Conservation (phyloP, 2,329 filamentous ascomycete genomes). For the Chlorencoelia australis region DNA sequence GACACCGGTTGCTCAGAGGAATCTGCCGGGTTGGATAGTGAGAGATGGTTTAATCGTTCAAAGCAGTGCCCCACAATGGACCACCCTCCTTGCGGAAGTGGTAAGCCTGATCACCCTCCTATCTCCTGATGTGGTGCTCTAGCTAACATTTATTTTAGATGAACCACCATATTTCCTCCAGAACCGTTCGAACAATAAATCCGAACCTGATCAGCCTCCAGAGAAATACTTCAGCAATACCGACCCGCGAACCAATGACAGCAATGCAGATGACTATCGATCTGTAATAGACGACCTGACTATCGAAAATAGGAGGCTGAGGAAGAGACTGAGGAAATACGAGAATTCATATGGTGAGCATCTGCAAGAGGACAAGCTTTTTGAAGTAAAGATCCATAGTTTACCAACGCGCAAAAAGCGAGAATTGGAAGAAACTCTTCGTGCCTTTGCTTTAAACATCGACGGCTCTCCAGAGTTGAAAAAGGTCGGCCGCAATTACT, state of each 20-base stretch:
- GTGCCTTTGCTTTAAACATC: slow-evolving; percentile 58
- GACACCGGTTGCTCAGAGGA: slow-evolving; percentile 13
- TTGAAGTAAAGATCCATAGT: slow-evolving; percentile 73
- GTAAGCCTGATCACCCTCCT: neutral
- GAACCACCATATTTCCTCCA: slow-evolving; percentile 22
- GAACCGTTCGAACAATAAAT: slow-evolving; percentile 9
- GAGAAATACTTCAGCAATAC: neutral
- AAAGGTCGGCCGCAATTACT: too few relatives aligned
- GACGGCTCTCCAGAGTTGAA: slow-evolving; percentile 38
- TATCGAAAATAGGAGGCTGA: slow-evolving; percentile 70
- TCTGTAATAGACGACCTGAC: slow-evolving; percentile 84
- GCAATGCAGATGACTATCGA: slow-evolving; percentile 57
- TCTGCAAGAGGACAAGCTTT: slow-evolving; percentile 65
- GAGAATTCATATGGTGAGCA: slow-evolving; percentile 57
- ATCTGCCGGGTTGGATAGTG: slow-evolving; percentile 7
- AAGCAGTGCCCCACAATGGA: slow-evolving; percentile 18
- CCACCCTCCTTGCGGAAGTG: slow-evolving; percentile 5
- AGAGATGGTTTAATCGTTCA: slow-evolving; percentile 21
- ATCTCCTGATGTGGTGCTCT: neutral
- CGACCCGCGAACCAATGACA: slow-evolving; percentile 9
- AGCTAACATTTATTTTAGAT: slow-evolving; percentile 10
- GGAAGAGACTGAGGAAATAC: slow-evolving; percentile 61
- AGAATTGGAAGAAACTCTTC: slow-evolving; percentile 64
- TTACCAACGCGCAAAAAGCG: slow-evolving; percentile 62
- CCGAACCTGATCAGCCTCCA: slow-evolving; percentile 2